Evolutionary conservation across 2,329 filamentous ascomycete species (phyloP), one percentile per base, ranked within the genome.

Genomic region (Didymella exigua): DNA sequence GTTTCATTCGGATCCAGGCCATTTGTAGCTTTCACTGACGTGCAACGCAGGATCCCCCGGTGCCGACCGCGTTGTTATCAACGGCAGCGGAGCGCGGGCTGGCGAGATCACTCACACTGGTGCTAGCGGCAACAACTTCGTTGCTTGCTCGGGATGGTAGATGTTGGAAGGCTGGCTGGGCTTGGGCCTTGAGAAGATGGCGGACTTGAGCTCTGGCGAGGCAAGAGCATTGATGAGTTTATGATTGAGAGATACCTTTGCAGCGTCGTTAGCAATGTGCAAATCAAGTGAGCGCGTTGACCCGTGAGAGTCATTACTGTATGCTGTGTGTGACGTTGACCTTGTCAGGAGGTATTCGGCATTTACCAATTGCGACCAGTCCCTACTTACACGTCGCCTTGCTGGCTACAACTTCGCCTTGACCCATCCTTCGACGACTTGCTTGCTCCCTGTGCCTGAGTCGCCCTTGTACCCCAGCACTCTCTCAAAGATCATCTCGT

Each of bases 81-180:
- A 85, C 67, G 77, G 67, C 0, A 57, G 74, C 14, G 83, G 86
- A 62, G 57, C 81, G 52, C 79, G 84, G 38, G 87, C 86, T 10
- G 87, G 86, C 31, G 77, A 82, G 21, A 88, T 90, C 58, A 90
- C 88, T 0, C 88, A 90, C 67, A 88, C 85, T 19, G 88, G 88
- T 23, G 87, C 88, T n/a, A 84, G 81, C 44, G 86, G 86, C 7
- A 86, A 89, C 71, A 78, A 82, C 73, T 90, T 91, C 74, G 85
- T 90, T 51, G 82, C 78, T 16, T 90, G 87, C 70, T 71, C 69
- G 34, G 77, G 76, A 18, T 66, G 63, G 60, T 63, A 49, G 46
- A 41, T 27, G 45, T 19, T 16, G 34, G 26, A 27, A 18, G 21
- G 10, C 43, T 47, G 44, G 23, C 33, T 37, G 33, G 31, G 16